A percentile compares a stretch with the other conserved stretches of the same genome.
Evolutionary conservation across 2,329 filamentous ascomycete genomes (phyloP).

Genomic region (Coniochaeta ligniaria): DNA sequence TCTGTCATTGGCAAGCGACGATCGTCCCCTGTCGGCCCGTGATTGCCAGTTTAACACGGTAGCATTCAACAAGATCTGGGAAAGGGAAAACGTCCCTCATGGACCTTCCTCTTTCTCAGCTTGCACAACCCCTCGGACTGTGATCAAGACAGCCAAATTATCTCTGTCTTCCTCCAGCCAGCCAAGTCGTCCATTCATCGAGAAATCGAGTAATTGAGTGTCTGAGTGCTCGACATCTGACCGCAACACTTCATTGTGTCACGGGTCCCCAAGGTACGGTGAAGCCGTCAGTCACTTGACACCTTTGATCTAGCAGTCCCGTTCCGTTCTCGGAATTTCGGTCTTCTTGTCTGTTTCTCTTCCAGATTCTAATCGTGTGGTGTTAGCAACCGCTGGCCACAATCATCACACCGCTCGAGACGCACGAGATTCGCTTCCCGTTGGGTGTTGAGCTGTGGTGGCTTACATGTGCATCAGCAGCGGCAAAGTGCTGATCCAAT

Average conservation of each 20-base stretch:
- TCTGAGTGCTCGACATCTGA: background rate
- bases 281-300: background rate
- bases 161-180: background rate
- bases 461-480: background rate
- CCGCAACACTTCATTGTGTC: background rate
- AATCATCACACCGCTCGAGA: background rate
- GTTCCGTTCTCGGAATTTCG: background rate
- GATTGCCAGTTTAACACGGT: background rate
- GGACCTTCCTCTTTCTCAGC: background rate
- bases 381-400: background rate
- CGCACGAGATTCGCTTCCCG: background rate
- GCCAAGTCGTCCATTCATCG: background rate
- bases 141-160: background rate
- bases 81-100: background rate
- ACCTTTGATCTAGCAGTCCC: background rate
- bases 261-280: background rate
- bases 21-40: background rate
- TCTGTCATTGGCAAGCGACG: background rate
- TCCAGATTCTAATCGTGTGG: background rate
- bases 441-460: background rate
- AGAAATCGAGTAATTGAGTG: background rate
- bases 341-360: background rate
- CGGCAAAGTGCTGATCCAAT: background rate
- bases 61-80: background rate
- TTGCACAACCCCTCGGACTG: background rate